Evolutionary conservation across 148 eudicot species (phyloP).

Genomic region (Diospyros lotus): DNA sequence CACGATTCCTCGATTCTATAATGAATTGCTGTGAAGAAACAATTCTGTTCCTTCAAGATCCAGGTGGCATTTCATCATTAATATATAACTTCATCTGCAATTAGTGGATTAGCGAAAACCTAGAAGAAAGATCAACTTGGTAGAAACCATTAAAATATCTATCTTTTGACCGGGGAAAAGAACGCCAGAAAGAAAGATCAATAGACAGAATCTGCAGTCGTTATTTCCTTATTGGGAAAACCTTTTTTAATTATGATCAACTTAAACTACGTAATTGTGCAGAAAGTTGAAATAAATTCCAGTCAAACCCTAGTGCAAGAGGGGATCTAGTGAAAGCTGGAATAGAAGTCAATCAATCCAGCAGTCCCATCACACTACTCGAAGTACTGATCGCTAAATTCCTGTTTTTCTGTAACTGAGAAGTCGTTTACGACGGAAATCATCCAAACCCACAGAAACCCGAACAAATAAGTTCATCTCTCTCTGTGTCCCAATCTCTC

Average conservation of each 20-base stretch:
- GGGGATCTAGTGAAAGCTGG: not conserved
- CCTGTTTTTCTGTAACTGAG: not conserved
- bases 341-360: not conserved
- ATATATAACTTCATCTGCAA: not conserved
- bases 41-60: not conserved
- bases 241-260: not conserved
- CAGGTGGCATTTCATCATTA: slow-evolving; percentile 4
- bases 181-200: slow-evolving; percentile 1
- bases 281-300: not conserved
- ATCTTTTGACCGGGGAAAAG: too few relatives aligned
- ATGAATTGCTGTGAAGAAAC: not conserved
- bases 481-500: not conserved
- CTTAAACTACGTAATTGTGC: not conserved
- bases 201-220: not conserved
- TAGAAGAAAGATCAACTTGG: not conserved
- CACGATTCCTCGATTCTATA: not conserved
- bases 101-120: not conserved
- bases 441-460: not conserved
- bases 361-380: not conserved
- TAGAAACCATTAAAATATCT: not conserved
- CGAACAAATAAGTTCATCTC: too few relatives aligned
- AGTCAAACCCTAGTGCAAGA: not conserved
- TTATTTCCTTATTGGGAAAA: not conserved
- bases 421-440: not conserved
- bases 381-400: not conserved